A percentile compares a stretch with the other conserved stretches of the same genome.
Conservation (phyloP, 2,329 filamentous ascomycete genomes). For the Colletotrichum sp. region DNA sequence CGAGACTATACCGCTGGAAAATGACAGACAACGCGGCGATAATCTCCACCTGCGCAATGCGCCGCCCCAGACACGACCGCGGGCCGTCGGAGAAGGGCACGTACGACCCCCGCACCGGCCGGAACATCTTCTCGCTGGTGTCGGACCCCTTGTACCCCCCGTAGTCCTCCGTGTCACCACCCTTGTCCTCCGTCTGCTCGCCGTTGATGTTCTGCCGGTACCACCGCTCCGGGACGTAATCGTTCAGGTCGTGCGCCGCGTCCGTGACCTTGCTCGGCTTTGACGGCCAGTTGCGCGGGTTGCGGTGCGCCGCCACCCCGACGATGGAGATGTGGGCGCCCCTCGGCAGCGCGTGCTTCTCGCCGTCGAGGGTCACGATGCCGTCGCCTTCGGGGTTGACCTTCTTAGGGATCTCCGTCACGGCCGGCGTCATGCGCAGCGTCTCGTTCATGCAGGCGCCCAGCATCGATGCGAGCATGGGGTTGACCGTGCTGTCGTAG, state of each 20-base stretch:
- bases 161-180: constrained; percentile 48
- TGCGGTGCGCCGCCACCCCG: constrained; percentile 64
- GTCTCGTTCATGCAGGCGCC: constrained; percentile 82
- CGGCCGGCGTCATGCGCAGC: constrained; percentile 74
- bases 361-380: constrained; percentile 62
- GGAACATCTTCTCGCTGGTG: constrained; percentile 66
- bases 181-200: constrained; percentile 26
- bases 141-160: constrained; percentile 65
- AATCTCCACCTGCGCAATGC: constrained; percentile 66
- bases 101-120: constrained; percentile 60
- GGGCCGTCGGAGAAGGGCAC: constrained; percentile 65
- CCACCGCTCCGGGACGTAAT: constrained; percentile 79
- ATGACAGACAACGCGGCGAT: constrained; percentile 59
- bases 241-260: constrained; percentile 61
- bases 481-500: constrained; percentile 70
- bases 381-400: constrained; percentile 56
- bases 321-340: constrained; percentile 61
- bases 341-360: constrained; percentile 61
- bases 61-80: constrained; percentile 61
- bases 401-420: constrained; percentile 74
- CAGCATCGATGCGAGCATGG: constrained; percentile 71
- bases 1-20: constrained; percentile 67
- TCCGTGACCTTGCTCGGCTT: constrained; percentile 47
- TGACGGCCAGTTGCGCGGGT: constrained; percentile 76
- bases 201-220: constrained; percentile 44